These are phyloP conservation scores for Agroathelia rolfsii DNA, from an alignment of 1,284 basidiomycete species.

Conservation along the genomic window DNA sequence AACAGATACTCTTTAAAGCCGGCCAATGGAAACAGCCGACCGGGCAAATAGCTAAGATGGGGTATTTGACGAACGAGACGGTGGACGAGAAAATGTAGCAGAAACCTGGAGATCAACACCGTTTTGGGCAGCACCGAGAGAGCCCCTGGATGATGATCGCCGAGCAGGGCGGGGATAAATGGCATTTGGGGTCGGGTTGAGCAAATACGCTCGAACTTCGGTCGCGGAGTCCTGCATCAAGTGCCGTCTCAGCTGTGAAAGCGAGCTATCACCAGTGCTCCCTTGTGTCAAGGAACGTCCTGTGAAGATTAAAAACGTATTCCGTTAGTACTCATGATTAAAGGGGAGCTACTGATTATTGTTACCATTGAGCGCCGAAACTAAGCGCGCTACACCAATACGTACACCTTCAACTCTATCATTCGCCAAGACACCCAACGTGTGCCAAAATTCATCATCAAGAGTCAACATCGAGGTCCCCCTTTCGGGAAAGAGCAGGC, in stretches of 20 bases:
- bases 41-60: slow-evolving; percentile 11
- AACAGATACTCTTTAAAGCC: slow-evolving; percentile 7
- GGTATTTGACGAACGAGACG: too few relatives aligned
- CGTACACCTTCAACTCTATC: slow-evolving; percentile 84
- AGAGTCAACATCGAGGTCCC: slow-evolving; percentile 29
- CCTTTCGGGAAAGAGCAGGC: slow-evolving; percentile 35
- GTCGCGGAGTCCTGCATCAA: slow-evolving; percentile 37
- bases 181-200: slow-evolving; percentile 6
- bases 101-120: too few relatives aligned
- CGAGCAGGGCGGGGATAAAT: slow-evolving; percentile 8
- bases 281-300: too few relatives aligned
- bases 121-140: too few relatives aligned
- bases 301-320: too few relatives aligned
- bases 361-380: too few relatives aligned
- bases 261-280: too few relatives aligned
- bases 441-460: slow-evolving; percentile 51
- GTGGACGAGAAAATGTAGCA: slow-evolving; percentile 27
- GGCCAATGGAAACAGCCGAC: slow-evolving; percentile 4
- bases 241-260: too few relatives aligned
- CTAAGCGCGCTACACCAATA: slow-evolving; percentile 71
- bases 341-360: too few relatives aligned
- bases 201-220: slow-evolving; percentile 38
- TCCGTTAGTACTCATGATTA: too few relatives aligned
- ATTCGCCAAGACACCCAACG: slow-evolving; percentile 46
- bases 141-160: slow-evolving; percentile 12